Evolutionary conservation across 768 basidiomycete genomes (phyloP).

Genomic region (Lentinula aciculospora): DNA sequence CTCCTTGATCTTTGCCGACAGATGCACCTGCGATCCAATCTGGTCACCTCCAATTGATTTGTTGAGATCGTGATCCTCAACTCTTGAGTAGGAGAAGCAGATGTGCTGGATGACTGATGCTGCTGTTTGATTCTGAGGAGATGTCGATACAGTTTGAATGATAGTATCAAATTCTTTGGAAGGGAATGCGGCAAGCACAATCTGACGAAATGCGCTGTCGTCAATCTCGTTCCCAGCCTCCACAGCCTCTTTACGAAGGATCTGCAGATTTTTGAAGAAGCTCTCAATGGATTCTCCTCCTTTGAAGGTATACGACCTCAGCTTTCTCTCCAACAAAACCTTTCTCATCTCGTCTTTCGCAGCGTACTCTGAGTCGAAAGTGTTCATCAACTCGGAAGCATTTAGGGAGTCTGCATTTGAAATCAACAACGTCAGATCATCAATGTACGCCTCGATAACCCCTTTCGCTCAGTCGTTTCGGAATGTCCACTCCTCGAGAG

Average conservation of each 20-base stretch:
- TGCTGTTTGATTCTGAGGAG: neutral
- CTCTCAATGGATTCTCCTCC: neutral
- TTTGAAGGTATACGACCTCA: neutral
- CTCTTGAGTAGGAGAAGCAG: neutral
- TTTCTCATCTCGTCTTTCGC: neutral
- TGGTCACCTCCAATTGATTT: neutral
- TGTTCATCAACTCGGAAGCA: neutral
- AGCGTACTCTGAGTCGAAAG: neutral
- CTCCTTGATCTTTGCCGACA: neutral
- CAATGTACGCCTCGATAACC: neutral
- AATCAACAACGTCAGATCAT: neutral
- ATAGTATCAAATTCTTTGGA: neutral
- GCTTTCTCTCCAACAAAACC: neutral
- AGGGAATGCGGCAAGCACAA: neutral
- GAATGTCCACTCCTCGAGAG: too few relatives aligned
- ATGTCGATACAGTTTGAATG: neutral
- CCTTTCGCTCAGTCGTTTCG: neutral
- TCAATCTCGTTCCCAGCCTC: neutral
- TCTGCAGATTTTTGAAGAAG: neutral
- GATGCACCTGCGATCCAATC: neutral
- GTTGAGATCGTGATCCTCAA: neutral
- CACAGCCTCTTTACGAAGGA: neutral
- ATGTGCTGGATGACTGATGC: neutral
- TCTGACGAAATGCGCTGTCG: neutral
- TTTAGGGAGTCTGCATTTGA: neutral